A percentile compares a stretch with the other conserved stretches of the same genome.
Conservation (phyloP, 225 moss, liverwort and hornwort genomes). For the Takakia lepidozioides region DNA sequence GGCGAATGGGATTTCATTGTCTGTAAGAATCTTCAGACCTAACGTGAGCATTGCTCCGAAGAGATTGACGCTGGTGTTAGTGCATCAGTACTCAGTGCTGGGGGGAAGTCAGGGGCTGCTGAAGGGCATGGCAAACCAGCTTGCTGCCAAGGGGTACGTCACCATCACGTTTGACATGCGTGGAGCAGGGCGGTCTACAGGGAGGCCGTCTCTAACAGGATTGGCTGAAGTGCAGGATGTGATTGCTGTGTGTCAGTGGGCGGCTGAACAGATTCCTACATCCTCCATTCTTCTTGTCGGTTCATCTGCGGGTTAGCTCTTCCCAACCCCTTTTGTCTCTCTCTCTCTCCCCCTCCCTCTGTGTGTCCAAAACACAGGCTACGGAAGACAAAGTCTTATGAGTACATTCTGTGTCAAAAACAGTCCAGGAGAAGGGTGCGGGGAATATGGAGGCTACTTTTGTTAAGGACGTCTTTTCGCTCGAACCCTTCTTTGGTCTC, state of each 20-base stretch:
- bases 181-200: conserved; percentile 73
- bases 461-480: too few species aligned
- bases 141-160: conserved; percentile 55
- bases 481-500: too few species aligned
- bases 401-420: too few species aligned
- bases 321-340: background rate
- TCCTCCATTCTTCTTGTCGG: conserved; percentile 72
- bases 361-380: too few species aligned
- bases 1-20: conserved; percentile 52
- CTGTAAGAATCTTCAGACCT: conserved; percentile 67
- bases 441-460: too few species aligned
- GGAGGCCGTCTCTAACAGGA: conserved; percentile 68
- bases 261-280: conserved; percentile 29
- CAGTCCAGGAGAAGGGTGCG: too few species aligned
- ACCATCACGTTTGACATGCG: conserved; percentile 86
- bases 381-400: too few species aligned
- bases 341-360: background rate
- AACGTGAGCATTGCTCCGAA: conserved; percentile 15
- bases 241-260: conserved; percentile 71
- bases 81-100: conserved; percentile 84
- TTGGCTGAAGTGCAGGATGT: conserved; percentile 72
- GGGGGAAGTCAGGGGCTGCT: conserved; percentile 85
- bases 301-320: conserved; percentile 83
- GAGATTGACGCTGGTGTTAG: conserved; percentile 54
- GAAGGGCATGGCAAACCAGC: conserved; percentile 64